Percentiles rank a stretch among this genome's conserved stretches.
Conservation (phyloP, 2,329 filamentous ascomycete species). For the Fusarium begoniae region DNA sequence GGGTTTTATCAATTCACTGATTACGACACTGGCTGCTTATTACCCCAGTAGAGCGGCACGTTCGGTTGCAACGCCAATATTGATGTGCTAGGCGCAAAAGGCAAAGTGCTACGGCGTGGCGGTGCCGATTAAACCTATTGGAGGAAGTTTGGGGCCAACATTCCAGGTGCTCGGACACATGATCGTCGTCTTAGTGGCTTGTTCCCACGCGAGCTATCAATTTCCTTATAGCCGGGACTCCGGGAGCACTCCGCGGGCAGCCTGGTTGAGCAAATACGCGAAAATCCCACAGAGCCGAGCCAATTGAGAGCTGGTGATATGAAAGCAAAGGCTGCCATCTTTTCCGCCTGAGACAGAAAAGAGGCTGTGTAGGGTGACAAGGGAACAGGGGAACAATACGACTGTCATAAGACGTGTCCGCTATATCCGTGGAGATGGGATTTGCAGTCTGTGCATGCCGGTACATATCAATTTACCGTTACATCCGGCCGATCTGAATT, state of each 20-base stretch:
- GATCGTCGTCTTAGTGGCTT: not conserved
- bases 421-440: not conserved
- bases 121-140: not conserved
- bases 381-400: not conserved
- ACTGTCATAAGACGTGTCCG: not conserved
- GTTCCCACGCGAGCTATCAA: not conserved
- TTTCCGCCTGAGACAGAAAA: not conserved
- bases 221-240: not conserved
- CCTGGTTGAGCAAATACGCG: not conserved
- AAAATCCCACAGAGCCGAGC: not conserved
- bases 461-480: not conserved
- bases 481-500: not conserved
- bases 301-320: not conserved
- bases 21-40: not conserved
- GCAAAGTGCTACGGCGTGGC: not conserved
- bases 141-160: not conserved
- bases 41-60: not conserved
- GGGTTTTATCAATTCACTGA: not conserved
- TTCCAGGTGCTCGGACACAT: slow-evolving; percentile 1
- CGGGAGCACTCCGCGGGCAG: not conserved
- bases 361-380: not conserved
- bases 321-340: not conserved
- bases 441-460: not conserved
- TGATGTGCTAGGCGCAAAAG: not conserved
- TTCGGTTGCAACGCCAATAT: slow-evolving; percentile 5